Base-by-base conservation (phyloP, 2,329 filamentous ascomycete genomes). In the Lachnellula occidentalis region DNA sequence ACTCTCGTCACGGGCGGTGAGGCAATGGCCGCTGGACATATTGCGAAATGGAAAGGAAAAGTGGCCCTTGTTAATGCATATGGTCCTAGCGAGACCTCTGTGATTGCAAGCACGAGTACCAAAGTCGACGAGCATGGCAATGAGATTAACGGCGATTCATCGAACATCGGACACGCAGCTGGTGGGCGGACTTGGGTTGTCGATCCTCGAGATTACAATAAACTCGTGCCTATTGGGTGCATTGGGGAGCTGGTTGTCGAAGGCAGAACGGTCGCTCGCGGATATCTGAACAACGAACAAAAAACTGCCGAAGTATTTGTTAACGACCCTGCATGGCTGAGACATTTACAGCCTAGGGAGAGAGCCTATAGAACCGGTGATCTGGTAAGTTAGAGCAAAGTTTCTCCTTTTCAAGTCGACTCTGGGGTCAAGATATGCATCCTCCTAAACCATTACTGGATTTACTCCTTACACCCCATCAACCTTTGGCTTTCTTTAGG, bases 251-350 rank as follows among this genome's bases (percentile, higher is more conserved):
- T 64, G 17, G 31, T 61, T 5, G 45, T 64, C 8, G 58, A 62
- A 58, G 79, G 79, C 0, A 80, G 80, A 1, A 76, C 80, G 15
- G 78, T 86, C 3, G 82, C 81, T 9, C 71, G 79, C 31, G 81
- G 81, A 34, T 86, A 86, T 56, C 69, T 85, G 19, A 78, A 77
- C 48, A 79, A 85, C 52, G 72, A 74, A 0, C 73, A 75, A 47
- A 83, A 82, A 68, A 86, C 83, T 0, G 73, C 73, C 2, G 74
- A 76, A 24, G 76, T 74, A 1, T 87, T 86, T 57, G 77, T 86
- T 45, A 70, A 73, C 11, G 72, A 81, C 50, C 81, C 80, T 0
- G 66, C 64, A 1, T 85, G 81, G 78, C 71, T 80, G 0, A 41
- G 27, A 11, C 11, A 27, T 6, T 21, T 55, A 15, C n/a, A 34